phyloP scores from a whole-genome alignment of 352 stramenopile genomes.

The Phytophthora palmivora region DNA sequence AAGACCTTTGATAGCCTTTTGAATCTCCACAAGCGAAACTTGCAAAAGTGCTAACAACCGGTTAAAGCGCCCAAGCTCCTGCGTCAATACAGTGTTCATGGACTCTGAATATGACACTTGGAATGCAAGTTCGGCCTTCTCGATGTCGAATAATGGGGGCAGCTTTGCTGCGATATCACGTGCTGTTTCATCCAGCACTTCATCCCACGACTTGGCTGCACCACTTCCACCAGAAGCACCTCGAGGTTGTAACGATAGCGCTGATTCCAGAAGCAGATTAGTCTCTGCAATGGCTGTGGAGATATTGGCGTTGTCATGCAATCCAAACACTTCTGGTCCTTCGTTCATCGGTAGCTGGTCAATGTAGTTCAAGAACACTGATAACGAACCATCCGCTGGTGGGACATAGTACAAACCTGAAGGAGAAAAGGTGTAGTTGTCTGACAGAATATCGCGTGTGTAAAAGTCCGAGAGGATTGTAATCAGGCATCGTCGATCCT shows the following conservation, averaged over 20 bases:
- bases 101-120: too few species aligned
- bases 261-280: too few species aligned
- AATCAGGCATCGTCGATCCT: conserved; percentile 90
- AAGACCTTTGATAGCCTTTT: conserved; percentile 92
- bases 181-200: conserved; percentile 86
- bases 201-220: conserved; percentile 90
- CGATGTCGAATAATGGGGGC: too few species aligned
- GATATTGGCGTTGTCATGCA: too few species aligned
- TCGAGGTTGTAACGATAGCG: too few species aligned
- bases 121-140: too few species aligned
- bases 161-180: conserved; percentile 86
- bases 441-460: conserved; percentile 72
- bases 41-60: conserved; percentile 81
- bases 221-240: too few species aligned
- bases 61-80: conserved; percentile 92
- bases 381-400: conserved; percentile 43
- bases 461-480: conserved; percentile 91
- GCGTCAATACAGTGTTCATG: too few species aligned
- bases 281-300: too few species aligned
- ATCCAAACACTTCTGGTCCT: too few species aligned
- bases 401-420: conserved; percentile 88
- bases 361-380: too few species aligned
- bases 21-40: conserved; percentile 86
- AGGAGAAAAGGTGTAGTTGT: conserved; percentile 83
- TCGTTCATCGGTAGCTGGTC: too few species aligned